A percentile compares a stretch with the other conserved stretches of the same genome.
These are phyloP conservation scores for Boletus vermiculosoides DNA, from an alignment of 768 basidiomycete species.

Conservation along the genomic window DNA sequence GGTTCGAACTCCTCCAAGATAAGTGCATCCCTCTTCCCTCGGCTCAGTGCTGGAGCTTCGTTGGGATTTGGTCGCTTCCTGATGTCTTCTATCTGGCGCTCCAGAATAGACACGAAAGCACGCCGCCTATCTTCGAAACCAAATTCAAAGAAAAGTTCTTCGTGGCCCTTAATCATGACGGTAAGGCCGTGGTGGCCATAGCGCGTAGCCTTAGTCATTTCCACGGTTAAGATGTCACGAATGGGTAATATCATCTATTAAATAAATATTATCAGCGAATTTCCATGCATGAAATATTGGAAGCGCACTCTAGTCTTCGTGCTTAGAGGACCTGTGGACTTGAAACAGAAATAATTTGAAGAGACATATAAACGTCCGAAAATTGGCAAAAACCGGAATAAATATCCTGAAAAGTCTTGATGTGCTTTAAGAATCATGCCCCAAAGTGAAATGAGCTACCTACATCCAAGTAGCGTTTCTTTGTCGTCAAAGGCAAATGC, in stretches of 20 bases:
- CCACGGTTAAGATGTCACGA: slow-evolving; percentile 78
- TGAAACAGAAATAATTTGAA: slow-evolving; percentile 93
- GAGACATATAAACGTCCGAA: slow-evolving; percentile 88
- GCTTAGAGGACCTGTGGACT: slow-evolving; percentile 77
- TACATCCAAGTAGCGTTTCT: slow-evolving; percentile 85
- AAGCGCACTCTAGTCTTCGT: slow-evolving; percentile 74
- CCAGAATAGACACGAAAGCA: slow-evolving; percentile 71
- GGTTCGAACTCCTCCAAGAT: slow-evolving; percentile 85
- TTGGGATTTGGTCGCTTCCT: slow-evolving; percentile 47
- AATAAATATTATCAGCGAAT: slow-evolving; percentile 2
- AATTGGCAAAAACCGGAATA: slow-evolving; percentile 87
- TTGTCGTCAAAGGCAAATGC: slow-evolving; percentile 88
- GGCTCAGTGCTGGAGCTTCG: slow-evolving; percentile 43
- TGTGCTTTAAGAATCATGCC: slow-evolving; percentile 5
- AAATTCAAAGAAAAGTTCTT: slow-evolving; percentile 98
- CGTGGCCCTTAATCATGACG: slow-evolving; percentile 91
- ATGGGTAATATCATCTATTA: slow-evolving; percentile 92
- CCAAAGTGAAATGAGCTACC: slow-evolving; percentile 34
- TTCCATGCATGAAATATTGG: background rate
- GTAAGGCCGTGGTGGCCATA: slow-evolving; percentile 90
- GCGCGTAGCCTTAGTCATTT: slow-evolving; percentile 82
- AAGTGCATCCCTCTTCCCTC: slow-evolving; percentile 67
- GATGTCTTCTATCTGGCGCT: slow-evolving; percentile 77
- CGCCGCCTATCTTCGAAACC: slow-evolving; percentile 74
- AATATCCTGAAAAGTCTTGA: slow-evolving; percentile 88